These are phyloP conservation scores for Pseudoturritis turrita DNA, from an alignment of 345 rosid species.

Conservation along the genomic window DNA sequence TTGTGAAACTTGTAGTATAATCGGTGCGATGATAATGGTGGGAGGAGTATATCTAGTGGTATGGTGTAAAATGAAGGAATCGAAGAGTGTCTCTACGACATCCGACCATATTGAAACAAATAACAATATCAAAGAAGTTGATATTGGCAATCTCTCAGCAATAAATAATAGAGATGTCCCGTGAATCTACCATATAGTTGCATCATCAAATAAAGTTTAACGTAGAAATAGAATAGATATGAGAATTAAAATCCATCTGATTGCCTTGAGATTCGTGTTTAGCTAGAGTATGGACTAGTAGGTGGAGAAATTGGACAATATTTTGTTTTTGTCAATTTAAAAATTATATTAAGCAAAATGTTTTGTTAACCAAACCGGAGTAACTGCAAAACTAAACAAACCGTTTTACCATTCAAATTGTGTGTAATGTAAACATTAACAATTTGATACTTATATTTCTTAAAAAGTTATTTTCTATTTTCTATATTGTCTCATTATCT, in stretches of 20 bases:
- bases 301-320: too few species aligned
- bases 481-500: not conserved
- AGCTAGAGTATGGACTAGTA: too few species aligned
- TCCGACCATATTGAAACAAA: not conserved
- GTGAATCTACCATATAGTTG: not conserved
- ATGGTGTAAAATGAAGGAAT: conserved; percentile 55
- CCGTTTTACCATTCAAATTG: too few species aligned
- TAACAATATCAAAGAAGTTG: conserved; percentile 12
- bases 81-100: not conserved
- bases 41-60: conserved; percentile 44
- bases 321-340: too few species aligned
- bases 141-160: conserved; percentile 2
- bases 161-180: conserved; percentile 17
- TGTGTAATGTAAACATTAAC: too few species aligned
- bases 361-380: too few species aligned
- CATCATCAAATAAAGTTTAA: not conserved
- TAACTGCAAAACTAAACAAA: too few species aligned
- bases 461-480: not conserved
- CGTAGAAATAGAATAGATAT: not conserved
- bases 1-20: conserved; percentile 31
- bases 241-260: not conserved
- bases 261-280: too few species aligned
- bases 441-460: not conserved
- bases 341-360: too few species aligned
- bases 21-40: conserved; percentile 47